Base-by-base conservation (phyloP, 345 rosid genomes). In the Gossypioides kirkii region DNA sequence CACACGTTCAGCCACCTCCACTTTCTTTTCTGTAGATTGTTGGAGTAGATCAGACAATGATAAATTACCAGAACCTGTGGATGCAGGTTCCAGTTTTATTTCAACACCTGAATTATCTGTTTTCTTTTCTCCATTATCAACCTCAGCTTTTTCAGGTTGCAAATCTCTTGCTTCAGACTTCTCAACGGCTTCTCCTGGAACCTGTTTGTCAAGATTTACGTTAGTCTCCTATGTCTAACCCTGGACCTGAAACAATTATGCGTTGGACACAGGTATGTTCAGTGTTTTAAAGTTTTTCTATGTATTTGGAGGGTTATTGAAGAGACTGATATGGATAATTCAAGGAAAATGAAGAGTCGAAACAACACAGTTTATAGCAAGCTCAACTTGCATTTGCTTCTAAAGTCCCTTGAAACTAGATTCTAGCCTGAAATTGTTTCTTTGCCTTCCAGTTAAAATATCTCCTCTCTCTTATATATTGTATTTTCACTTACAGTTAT, bases 1-100 rank as follows among this genome's bases (percentile, higher is more conserved):
- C 77, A 71, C 53, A 6, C 73, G 70, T 47, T n/a, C 60, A 38
- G 66, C 67, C 43, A 32, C 74, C 72, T 76, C 77, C 26, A 6
- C 43, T 18, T 65, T 73, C 69, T 77, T 84, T 70, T 68, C 72
- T 58, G 58, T 72, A 73, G 90, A 73, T 62, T 18, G 80, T 47
- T 80, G 80, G 80, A 87, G 76, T 79, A 83, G 87, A 71, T 80
- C 81, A 17, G 86, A 80, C 69, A 82, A 76, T 55, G 91, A 84
- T 55, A 67, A 25, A 23, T 76, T 83, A 61, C 74, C 80, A 13
- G 83, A 72, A 61, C 83, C 89, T 17, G 59, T 55, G 47, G 74
- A 10, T 64, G 38, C 63, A 6, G 85, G 55, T 73, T 78, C 76
- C 26, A 72, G 65, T 1, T 10, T 71, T 59, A 64, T 68, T 78